Percentiles rank a stretch among this genome's conserved stretches.
These are phyloP conservation scores for Linum tenue DNA, from an alignment of 345 rosid genomes.

Conservation along the genomic window DNA sequence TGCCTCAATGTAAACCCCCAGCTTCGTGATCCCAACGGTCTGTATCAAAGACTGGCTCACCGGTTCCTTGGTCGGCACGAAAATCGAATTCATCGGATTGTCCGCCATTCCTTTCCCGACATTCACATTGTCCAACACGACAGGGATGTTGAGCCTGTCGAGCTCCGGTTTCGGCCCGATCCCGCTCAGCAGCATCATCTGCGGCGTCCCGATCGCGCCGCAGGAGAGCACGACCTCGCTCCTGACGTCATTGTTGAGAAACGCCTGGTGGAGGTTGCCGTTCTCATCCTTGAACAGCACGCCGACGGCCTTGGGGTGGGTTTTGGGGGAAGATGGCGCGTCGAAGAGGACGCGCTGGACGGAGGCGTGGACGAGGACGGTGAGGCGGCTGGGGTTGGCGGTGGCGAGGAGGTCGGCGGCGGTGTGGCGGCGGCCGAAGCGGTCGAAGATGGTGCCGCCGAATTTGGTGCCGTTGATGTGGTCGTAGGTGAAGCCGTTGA, in stretches of 20 bases:
- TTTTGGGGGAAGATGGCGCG: conserved; percentile 3
- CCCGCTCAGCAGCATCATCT: conserved; percentile 79
- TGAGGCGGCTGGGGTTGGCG: conserved; percentile 55
- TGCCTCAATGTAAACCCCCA: conserved; percentile 85
- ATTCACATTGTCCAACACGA: conserved; percentile 45
- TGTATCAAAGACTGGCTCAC: conserved; percentile 69
- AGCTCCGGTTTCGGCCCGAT: conserved; percentile 74
- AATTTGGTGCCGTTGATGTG: conserved; percentile 85
- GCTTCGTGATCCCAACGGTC: conserved; percentile 84
- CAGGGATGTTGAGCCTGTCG: conserved; percentile 47
- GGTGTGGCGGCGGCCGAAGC: conserved; percentile 82
- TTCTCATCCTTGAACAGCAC: conserved; percentile 80
- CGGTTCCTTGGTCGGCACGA: conserved; percentile 57
- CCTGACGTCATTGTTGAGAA: conserved; percentile 32
- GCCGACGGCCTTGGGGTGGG: conserved; percentile 59
- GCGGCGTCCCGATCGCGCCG: conserved; percentile 93
- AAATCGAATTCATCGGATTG: conserved; percentile 86
- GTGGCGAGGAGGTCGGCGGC: conserved; percentile 85
- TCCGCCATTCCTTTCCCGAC: conserved; percentile 93
- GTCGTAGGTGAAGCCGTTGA: conserved; percentile 84
- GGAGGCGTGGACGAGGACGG: conserved; percentile 65
- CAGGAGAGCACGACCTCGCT: conserved; percentile 76
- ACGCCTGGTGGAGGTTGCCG: conserved; percentile 58
- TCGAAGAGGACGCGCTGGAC: conserved; percentile 76
- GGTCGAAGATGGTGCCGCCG: conserved; percentile 89